Conservation (phyloP, 139 green algal species). For the Coccomyxa sp. region DNA sequence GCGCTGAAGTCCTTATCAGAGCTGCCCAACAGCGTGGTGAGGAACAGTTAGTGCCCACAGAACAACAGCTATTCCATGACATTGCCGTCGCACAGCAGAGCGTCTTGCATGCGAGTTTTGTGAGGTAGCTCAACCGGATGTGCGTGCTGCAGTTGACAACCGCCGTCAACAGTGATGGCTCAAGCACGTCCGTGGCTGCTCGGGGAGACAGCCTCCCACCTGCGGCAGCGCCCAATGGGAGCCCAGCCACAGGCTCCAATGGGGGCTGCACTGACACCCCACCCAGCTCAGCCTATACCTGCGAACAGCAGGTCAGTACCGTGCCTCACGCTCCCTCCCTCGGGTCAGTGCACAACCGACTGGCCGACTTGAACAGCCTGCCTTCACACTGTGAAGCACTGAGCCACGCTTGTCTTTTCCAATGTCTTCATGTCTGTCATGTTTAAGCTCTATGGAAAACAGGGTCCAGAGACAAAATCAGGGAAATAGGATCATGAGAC, state of each 20-base stretch:
- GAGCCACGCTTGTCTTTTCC: too few relatives aligned
- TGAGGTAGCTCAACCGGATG: neutral
- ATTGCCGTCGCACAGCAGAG: neutral
- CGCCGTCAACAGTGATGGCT: neutral
- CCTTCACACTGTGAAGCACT: too few relatives aligned
- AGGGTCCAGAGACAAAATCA: too few relatives aligned
- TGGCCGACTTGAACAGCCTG: too few relatives aligned
- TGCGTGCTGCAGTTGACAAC: neutral
- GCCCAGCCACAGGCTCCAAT: neutral
- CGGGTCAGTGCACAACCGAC: too few relatives aligned
- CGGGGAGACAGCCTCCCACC: neutral
- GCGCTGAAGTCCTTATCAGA: neutral
- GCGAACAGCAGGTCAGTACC: neutral
- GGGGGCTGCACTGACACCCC: neutral
- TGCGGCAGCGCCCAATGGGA: neutral
- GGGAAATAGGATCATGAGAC: too few relatives aligned
- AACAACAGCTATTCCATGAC: neutral
- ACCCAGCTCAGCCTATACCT: neutral
- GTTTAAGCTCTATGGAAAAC: too few relatives aligned
- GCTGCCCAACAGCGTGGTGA: neutral
- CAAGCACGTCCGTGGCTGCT: too few relatives aligned
- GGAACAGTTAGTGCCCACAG: neutral
- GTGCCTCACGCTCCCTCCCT: too few relatives aligned
- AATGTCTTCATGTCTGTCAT: too few relatives aligned
- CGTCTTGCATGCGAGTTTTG: neutral